Conservation (phyloP, 345 rosid genomes). For the Kandelia obovata region DNA sequence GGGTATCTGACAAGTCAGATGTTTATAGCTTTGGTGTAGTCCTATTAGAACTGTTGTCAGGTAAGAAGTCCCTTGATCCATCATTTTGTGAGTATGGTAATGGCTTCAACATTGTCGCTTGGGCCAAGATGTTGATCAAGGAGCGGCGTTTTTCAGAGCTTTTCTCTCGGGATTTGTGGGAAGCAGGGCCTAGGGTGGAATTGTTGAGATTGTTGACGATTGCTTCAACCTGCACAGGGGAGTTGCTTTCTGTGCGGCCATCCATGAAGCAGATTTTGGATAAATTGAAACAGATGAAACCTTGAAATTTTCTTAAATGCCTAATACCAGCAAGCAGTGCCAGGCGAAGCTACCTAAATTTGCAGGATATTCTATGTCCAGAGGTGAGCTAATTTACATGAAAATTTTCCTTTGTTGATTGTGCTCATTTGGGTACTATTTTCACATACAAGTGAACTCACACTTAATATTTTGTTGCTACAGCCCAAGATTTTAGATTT, state of each 20-base stretch:
- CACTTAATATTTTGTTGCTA: background rate
- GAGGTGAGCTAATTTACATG: constrained; percentile 15
- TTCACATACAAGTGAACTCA: background rate
- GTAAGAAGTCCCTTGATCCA: constrained; percentile 67
- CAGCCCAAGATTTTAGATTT: background rate
- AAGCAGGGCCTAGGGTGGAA: constrained; percentile 45
- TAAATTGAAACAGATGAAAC: constrained; percentile 50
- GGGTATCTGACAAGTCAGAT: constrained; percentile 73
- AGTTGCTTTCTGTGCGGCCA: constrained; percentile 47
- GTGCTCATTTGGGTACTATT: background rate
- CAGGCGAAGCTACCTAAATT: constrained; percentile 4
- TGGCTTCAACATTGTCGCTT: constrained; percentile 62
- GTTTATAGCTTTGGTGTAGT: constrained; percentile 71
- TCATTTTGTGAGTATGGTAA: constrained; percentile 58
- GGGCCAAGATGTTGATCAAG: constrained; percentile 54
- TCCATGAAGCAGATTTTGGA: constrained; percentile 56
- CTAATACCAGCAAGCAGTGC: background rate
- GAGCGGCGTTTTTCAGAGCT: constrained; percentile 49
- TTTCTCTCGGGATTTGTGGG: constrained; percentile 49
- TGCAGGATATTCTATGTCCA: constrained; percentile 4
- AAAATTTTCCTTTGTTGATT: background rate
- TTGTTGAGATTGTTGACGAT: constrained; percentile 46
- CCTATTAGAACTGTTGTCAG: constrained; percentile 54
- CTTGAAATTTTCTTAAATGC: constrained; percentile 19
- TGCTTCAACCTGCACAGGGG: constrained; percentile 54